Conservation (phyloP, 345 rosid genomes). For the Cardamine occulta region DNA sequence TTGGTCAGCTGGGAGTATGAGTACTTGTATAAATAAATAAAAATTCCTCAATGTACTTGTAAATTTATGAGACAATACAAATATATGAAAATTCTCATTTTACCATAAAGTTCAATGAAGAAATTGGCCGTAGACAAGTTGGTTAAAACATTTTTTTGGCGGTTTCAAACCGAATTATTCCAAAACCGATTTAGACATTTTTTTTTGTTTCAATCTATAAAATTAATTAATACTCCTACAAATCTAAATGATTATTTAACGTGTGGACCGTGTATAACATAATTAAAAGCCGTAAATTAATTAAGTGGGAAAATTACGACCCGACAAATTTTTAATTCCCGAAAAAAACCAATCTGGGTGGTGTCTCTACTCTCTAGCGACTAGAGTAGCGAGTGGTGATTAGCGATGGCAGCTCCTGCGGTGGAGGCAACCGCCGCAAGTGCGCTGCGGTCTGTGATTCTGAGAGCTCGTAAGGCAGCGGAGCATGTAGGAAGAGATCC, state of each 20-base stretch:
- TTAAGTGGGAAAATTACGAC: not conserved
- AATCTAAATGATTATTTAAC: not conserved
- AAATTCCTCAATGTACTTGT: not conserved
- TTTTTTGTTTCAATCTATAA: too few relatives aligned
- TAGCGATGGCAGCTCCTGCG: conserved; percentile 61
- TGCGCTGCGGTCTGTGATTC: conserved; percentile 74
- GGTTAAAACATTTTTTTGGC: not conserved
- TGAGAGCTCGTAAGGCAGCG: conserved; percentile 74
- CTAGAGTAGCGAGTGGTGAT: not conserved
- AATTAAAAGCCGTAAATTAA: not conserved
- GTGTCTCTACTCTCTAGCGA: not conserved
- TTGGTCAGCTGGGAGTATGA: not conserved
- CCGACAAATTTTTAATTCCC: not conserved
- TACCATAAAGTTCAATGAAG: not conserved
- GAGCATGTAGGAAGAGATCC: conserved; percentile 56
- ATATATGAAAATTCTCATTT: not conserved
- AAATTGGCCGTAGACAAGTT: not conserved
- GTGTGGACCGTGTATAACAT: not conserved
- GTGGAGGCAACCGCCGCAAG: conserved; percentile 57
- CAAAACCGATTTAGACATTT: not conserved
- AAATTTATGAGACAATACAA: not conserved
- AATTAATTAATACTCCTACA: not conserved
- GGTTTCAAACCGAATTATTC: not conserved
- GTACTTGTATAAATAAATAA: too few relatives aligned
- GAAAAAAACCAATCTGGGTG: not conserved